phyloP scores from a whole-genome alignment of 169 alveolate species.

The Plasmodium inui region DNA sequence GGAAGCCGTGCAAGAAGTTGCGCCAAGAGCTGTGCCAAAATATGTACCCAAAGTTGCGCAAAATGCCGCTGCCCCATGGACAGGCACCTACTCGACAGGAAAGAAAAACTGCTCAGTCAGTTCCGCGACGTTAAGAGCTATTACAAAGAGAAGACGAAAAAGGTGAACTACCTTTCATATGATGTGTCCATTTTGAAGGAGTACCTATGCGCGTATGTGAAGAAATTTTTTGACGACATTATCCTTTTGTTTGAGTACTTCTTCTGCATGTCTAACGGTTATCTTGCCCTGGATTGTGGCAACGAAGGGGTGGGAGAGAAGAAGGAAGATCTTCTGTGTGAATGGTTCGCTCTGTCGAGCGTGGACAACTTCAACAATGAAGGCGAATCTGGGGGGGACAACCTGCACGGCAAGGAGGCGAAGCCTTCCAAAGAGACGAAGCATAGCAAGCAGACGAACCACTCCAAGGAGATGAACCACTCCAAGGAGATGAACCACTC shows the following conservation, averaged over 20 bases:
- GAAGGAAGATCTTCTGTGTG: constrained; percentile 18
- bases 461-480: background rate
- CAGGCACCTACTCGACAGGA: background rate
- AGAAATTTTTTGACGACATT: constrained; percentile 58
- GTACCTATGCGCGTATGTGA: constrained; percentile 41
- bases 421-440: background rate
- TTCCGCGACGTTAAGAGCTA: constrained; percentile 6
- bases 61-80: constrained; percentile 1
- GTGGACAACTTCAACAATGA: constrained; percentile 27
- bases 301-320: background rate
- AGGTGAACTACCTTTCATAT: constrained; percentile 29
- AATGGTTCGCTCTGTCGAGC: constrained; percentile 16
- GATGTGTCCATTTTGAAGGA: constrained; percentile 67
- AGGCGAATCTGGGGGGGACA: background rate
- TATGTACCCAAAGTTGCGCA: background rate
- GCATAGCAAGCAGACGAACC: background rate
- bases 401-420: background rate
- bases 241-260: constrained; percentile 56
- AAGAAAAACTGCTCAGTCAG: background rate
- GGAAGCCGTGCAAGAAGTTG: background rate
- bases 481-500: background rate
- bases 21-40: background rate
- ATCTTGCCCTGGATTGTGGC: background rate
- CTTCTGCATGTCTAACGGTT: background rate
- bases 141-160: constrained; percentile 34